Evolutionary conservation across 306 rosid species (phyloP), one percentile per base, ranked within the genome.

Genomic region (Mucuna pruriens): DNA sequence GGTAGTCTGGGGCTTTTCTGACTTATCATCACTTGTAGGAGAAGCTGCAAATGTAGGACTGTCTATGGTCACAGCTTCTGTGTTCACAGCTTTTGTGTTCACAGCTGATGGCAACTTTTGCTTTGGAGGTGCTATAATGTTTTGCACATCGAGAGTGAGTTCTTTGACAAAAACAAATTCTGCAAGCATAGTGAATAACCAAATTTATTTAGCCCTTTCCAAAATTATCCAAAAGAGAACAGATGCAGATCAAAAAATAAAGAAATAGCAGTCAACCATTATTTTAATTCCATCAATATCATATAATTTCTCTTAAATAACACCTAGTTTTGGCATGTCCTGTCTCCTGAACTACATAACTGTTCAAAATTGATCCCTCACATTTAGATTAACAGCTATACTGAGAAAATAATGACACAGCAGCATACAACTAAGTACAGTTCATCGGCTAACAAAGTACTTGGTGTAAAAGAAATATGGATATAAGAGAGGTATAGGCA

Each of bases 141-240:
- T 96, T 82, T 90, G 86, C 82, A 94, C 97, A 71, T 92, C 93
- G 67, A 94, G 91, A 61, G 97, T 94, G 84, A 94, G 92, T 87
- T 96, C 98, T 88, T 92, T 90, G 78, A 92, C 97, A 10, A 90
- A 85, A 74, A 93, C 75, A 80, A 90, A 96, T 78, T 94, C 99
- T 96, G 95, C 86, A 74, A 65, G 64, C 71, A 75, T 34, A 42
- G 72, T 75, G 70, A 84, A 66, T 66, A 60, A 84, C 71, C 74
- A 74, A 72, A 19, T 66, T 46, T 49, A 26, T 62, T 40, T 75
- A 71, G 65, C 48, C 52, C 15, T 55, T 3, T 31, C 66, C 23
- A 69, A 48, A 34, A 62, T 9, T 39, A 38, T 74, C 55, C 48
- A 71, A 51, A 31, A 29, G 49, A 48, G 9, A 61, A 23, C 42